Conservation (phyloP, 2,329 filamentous ascomycete species). For the Trichoderma semiorbis region DNA sequence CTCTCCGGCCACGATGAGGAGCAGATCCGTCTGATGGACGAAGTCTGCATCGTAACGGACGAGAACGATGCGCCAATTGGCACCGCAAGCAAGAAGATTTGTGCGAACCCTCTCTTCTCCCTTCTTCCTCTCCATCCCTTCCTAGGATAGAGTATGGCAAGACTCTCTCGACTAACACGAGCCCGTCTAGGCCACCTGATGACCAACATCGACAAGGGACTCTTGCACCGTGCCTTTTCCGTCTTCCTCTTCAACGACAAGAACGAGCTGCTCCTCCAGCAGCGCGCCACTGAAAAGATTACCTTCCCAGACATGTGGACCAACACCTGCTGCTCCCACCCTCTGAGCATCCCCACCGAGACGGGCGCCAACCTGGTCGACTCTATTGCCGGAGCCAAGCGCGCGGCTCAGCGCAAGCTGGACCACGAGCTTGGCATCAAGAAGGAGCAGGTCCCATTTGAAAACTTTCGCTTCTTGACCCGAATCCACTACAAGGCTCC, state of each 20-base stretch:
- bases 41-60: slow-evolving; percentile 95
- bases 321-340: slow-evolving; percentile 98
- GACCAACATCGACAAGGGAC: slow-evolving; percentile 95
- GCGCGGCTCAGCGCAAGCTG: slow-evolving; percentile 88
- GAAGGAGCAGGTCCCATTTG: slow-evolving; percentile 79
- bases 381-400: slow-evolving; percentile 81
- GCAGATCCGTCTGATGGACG: slow-evolving; percentile 97
- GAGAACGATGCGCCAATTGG: slow-evolving; percentile 90
- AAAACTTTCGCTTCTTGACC: slow-evolving; percentile 90
- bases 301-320: slow-evolving; percentile 99
- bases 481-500: slow-evolving; percentile 98
- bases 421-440: slow-evolving; percentile 94
- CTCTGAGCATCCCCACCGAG: slow-evolving; percentile 85
- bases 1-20: slow-evolving; percentile 93
- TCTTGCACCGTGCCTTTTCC: slow-evolving; percentile 95
- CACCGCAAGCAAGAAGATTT: slow-evolving; percentile 96
- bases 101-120: slow-evolving; percentile 50
- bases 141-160: neutral
- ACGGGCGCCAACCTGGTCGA: slow-evolving; percentile 78
- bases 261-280: slow-evolving; percentile 90
- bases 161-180: neutral
- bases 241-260: slow-evolving; percentile 96
- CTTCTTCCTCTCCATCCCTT: neutral
- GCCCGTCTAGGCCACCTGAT: slow-evolving; percentile 77
- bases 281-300: slow-evolving; percentile 94